A percentile compares a stretch with the other conserved stretches of the same genome.
Evolutionary conservation across 202 grass and related monocot species (phyloP).

Genomic region (Musa balbisiana): DNA sequence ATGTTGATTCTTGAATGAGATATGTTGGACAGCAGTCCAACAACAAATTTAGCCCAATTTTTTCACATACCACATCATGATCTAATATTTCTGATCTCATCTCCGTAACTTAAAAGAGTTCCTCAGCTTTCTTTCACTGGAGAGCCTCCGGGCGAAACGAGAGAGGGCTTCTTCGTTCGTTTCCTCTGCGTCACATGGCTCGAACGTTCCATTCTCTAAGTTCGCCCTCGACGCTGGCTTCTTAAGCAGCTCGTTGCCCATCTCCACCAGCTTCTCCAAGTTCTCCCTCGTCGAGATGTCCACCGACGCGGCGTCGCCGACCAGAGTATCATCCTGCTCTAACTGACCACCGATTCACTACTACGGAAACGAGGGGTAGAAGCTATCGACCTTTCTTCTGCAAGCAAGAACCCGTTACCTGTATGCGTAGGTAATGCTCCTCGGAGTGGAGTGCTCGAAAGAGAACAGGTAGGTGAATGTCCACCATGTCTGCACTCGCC

Average conservation of each 20-base stretch:
- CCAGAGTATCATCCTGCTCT: not conserved
- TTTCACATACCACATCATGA: no score
- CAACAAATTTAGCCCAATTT: no score
- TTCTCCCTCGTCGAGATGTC: slow-evolving; percentile 3
- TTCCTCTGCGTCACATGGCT: not conserved
- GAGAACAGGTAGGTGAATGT: not conserved
- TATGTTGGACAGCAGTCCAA: no score
- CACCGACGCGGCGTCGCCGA: not conserved
- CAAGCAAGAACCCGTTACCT: not conserved
- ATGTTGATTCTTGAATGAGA: no score
- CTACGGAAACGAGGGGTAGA: not conserved
- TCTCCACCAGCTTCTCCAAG: not conserved
- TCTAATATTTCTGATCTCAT: no score
- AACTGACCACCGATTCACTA: not conserved
- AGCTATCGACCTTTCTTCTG: no score
- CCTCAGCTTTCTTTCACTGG: not conserved
- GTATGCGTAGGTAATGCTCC: not conserved
- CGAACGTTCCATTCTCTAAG: not conserved
- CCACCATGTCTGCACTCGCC: not conserved
- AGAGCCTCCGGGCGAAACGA: not conserved
- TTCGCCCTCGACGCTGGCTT: slow-evolving; percentile 3
- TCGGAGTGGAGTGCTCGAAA: not conserved
- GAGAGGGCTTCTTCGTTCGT: not conserved
- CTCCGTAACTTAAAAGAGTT: not conserved
- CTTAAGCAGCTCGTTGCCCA: not conserved